Evolutionary conservation across 1,139 yeast species (phyloP), one percentile per base, ranked within the genome.

Genomic region (Martiniozyma asiatica): DNA sequence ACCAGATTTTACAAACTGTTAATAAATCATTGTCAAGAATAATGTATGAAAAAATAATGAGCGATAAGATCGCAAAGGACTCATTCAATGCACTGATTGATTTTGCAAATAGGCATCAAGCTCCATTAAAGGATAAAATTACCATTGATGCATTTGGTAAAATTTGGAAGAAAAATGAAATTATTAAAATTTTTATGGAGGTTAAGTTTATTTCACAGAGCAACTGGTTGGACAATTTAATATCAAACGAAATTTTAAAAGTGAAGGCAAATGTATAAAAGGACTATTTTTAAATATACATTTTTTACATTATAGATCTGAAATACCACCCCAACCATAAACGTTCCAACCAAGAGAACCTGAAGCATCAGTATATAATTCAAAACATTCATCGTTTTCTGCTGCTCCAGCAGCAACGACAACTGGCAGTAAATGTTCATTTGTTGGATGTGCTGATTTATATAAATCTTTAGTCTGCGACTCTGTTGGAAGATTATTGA

Each of bases 351-450:
- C 89, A 23, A 78, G 43, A 29, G 77, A 63, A 0, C 58, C 58
- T 10, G 47, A 36, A 3, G 55, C 67, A 17, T 48, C 59, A 26
- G 61, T 58, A 45, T 70, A 73, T 17, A 74, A 33, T 37, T 67
- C 70, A 33, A 57, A 55, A 25, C 59, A 56, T n/a, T 41, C 35
- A 22, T 58, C 63, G 11, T 40, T 43, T 3, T 55, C 54, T 11
- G 69, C 61, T 14, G 76, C 63, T 10, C 87, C 89, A 8, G 72
- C 61, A 2, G 76, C 85, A 25, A 73, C 81, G 20, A 73, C 70
- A 4, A 76, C 45, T 0, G 93, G 92, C 41, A 73, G 53, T 36
- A 79, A 68, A 50, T 80, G 93, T 39, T 80, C 92, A 28, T 72
- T 56, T 0, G 84, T 69, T 6, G 92, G 92, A 51, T 80, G 92